A percentile compares a stretch with the other conserved stretches of the same genome.
Evolutionary conservation across 2,329 filamentous ascomycete species (phyloP).

Genomic region (Cordyceps pruinosa): DNA sequence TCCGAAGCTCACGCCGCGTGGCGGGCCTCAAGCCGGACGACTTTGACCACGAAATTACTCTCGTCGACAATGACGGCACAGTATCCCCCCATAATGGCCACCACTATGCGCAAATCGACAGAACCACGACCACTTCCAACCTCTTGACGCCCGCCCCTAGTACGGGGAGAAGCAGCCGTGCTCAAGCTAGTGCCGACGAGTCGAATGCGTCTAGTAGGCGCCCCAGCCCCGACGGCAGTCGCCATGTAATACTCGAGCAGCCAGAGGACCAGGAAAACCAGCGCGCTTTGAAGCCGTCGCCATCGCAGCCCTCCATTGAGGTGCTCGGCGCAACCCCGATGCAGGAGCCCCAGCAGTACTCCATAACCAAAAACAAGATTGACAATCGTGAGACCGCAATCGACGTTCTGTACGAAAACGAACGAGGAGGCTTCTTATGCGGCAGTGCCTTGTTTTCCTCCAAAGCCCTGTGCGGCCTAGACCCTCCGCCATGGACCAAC

Average conservation of each 20-base stretch:
- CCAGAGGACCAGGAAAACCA: conserved; percentile 5
- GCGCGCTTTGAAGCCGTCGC: conserved; percentile 16
- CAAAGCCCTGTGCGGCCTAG: conserved; percentile 75
- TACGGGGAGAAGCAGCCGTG: conserved; percentile 2
- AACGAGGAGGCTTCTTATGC: conserved; percentile 83
- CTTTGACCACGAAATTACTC: conserved; percentile 64
- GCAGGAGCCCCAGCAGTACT: conserved; percentile 23
- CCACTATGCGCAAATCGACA: conserved; percentile 8
- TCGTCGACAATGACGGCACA: conserved; percentile 50
- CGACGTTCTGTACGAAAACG: conserved; percentile 92
- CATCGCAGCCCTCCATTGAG: conserved; percentile 26
- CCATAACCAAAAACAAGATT: conserved; percentile 27
- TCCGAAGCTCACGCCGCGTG: conserved; percentile 48
- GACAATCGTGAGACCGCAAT: conserved; percentile 52
- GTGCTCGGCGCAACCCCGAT: conserved; percentile 24
- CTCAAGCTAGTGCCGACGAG: not conserved
- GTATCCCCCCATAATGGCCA: conserved; percentile 2
- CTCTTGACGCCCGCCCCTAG: conserved; percentile 11
- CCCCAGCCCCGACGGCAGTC: conserved; percentile 1
- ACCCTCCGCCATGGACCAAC: conserved; percentile 84
- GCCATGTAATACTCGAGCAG: conserved; percentile 4
- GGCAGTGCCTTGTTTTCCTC: conserved; percentile 85
- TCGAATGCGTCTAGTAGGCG: conserved; percentile 1
- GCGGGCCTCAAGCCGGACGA: conserved; percentile 50
- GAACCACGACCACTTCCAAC: conserved; percentile 12